Conservation (phyloP, 2,329 filamentous ascomycete genomes). For the Rutstroemia sp. region DNA sequence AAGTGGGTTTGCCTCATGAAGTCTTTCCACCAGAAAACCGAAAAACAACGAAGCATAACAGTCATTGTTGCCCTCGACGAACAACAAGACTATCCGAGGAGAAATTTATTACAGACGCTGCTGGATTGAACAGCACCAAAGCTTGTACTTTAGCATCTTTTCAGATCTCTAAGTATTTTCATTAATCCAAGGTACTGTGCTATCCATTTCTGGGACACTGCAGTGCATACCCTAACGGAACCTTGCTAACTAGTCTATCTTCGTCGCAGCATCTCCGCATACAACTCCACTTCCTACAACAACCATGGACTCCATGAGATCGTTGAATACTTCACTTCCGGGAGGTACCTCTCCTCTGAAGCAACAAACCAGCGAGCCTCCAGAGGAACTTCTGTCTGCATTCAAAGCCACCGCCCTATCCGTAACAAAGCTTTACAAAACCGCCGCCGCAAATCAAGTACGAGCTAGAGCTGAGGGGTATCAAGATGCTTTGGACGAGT, state of each 20-base stretch:
- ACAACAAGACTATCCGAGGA: too few species aligned
- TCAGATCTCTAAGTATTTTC: background rate
- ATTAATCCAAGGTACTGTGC: background rate
- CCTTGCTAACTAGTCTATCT: constrained; percentile 7
- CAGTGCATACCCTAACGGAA: background rate
- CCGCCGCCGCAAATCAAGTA: constrained; percentile 69
- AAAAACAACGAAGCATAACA: background rate
- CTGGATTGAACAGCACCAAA: background rate
- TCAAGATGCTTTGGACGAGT: constrained; percentile 86
- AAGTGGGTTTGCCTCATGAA: background rate
- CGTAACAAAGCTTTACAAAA: constrained; percentile 95
- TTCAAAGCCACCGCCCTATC: constrained; percentile 91
- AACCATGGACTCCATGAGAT: constrained; percentile 57
- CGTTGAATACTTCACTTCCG: constrained; percentile 54
- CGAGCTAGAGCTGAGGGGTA: constrained; percentile 76
- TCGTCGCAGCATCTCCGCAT: background rate
- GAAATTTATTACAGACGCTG: too few species aligned
- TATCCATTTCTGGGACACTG: background rate
- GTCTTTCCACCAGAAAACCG: background rate
- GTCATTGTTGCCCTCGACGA: background rate
- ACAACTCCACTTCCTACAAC: constrained; percentile 6
- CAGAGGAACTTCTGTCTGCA: constrained; percentile 63
- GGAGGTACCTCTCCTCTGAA: constrained; percentile 37
- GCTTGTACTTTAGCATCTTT: background rate
- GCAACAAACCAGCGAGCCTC: constrained; percentile 35